Base-by-base conservation (phyloP, 1,284 basidiomycete species). In the Ustilago loliicola region DNA sequence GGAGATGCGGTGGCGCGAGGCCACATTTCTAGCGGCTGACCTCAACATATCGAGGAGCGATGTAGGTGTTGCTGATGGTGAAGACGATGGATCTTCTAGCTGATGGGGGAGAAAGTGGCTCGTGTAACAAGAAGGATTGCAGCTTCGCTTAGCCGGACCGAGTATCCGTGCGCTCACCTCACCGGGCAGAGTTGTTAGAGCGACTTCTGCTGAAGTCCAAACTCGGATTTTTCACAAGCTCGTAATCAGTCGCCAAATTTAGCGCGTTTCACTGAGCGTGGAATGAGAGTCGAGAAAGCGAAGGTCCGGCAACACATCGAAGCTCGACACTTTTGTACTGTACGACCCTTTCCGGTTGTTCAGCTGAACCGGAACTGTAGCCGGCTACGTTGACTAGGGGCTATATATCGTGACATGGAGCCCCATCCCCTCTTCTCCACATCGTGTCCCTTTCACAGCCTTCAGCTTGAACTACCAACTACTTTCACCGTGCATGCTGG, bases 121-220 rank as follows among this genome's bases (percentile, higher is more conserved):
- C 17, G 65, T 32, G 42, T 45, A 52, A 54, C 19, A 10, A 38
- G 42, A 58, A 48, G 50, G 54, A 23, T 21, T 4, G n/a, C 19
- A 11, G n/a, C 13, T 42, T 63, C 65, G 71, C 61, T 19, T 73
- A 61, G 23, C 65, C 65, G 61, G 65, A 52, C 71, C 71, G 65
- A 73, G 21, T 23, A 67, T 61, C 71, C 65, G 70, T 60, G 51
- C 60, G 50, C n/a, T n/a, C n/a, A n/a, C n/a, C n/a, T n/a, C n/a
- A n/a, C n/a, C n/a, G n/a, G n/a, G n/a, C n/a, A 11, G 0, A 10
- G 10, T 3, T 66, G 69, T 72, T 72, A 72, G 51, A 55, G 59
- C 62, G 25, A 9, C 7, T 15, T 2, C 11, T 4, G n/a, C 5
- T 36, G n/a, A 19, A n/a, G 10, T 11, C 1, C 0, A 11, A 25